Conservation (phyloP, 331 rosid genomes). For the Prunus yedoensis region DNA sequence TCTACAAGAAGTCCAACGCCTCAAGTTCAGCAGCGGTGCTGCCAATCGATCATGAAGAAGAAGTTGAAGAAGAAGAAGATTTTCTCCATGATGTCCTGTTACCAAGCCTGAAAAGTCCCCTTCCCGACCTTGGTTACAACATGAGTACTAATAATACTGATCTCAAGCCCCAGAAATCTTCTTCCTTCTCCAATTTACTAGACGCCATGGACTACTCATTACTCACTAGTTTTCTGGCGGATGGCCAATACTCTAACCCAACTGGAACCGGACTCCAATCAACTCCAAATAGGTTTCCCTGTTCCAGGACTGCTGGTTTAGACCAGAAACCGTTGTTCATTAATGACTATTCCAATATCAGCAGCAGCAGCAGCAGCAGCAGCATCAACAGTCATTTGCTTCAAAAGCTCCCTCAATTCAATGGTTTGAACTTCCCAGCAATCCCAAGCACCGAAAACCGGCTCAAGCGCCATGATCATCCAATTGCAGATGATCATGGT, state of each 20-base stretch:
- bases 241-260: constrained; percentile 31
- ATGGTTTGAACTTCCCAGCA: constrained; percentile 11
- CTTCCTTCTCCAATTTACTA: constrained; percentile 54
- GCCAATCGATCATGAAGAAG: constrained; percentile 12
- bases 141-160: not conserved
- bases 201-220: constrained; percentile 66
- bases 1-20: constrained; percentile 52
- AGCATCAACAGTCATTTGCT: constrained; percentile 18
- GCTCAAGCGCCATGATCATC: constrained; percentile 43
- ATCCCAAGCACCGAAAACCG: constrained; percentile 28
- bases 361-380: too few relatives aligned
- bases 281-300: constrained; percentile 9
- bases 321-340: constrained; percentile 25
- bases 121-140: not conserved
- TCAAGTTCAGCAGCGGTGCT: constrained; percentile 25
- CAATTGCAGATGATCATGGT: constrained; percentile 27
- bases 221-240: constrained; percentile 46
- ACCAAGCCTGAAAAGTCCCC: constrained; percentile 19
- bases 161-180: constrained; percentile 50
- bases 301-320: not conserved
- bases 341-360: too few relatives aligned
- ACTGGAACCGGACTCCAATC: constrained; percentile 22
- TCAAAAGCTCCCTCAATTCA: constrained; percentile 38
- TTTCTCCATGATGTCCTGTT: constrained; percentile 30
- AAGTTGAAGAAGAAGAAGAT: constrained; percentile 25